Evolutionary conservation across 495 filamentous ascomycete genomes (phyloP), one percentile per base, ranked within the genome.

Genomic region (Viridothelium virens): DNA sequence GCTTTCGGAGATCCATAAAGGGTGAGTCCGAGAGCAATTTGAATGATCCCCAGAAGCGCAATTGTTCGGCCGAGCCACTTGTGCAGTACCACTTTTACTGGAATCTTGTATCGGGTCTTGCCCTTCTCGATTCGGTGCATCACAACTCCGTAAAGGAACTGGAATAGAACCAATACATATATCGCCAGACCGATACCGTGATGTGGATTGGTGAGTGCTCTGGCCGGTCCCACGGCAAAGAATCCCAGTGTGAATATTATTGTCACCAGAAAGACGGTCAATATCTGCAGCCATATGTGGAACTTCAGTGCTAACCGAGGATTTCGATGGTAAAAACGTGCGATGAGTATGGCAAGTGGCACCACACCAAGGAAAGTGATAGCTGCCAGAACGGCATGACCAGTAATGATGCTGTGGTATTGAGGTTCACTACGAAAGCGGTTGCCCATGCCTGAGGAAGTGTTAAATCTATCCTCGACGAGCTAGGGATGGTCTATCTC

Each of bases 191-290:
- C 94, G 71, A 97, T 97, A 65, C 91, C 92, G 79, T 80, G 78
- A 66, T 98, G 94, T 1, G 94, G 94, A 74, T 98, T 98, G 56
- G 90, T 90, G 69, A 97, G 80, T 71, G 86, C 91, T 67, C 92
- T 82, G 61, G 78, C 74, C 1, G 88, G 84, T 9, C 91, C 90
- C 33, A 94, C 88, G 44, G 93, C 90, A 73, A 91, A 83, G 75
- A 81, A 92, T 14, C 92, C 91, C 10, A 93, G 77, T 46, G 89
- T 76, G 69, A 96, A 90, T 10, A 89, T 76, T 31, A 90, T 86
- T 0, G 91, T 93, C 38, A 82, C 78, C 63, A 94, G 75, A 31
- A 84, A 74, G 18, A 96, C 77, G 31, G 91, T 89, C 65, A 96
- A 70, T n/a, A 94, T 83, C 66, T 97, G 88, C 12, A 92, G 83